These are phyloP conservation scores for Curvularia sp. DNA, from an alignment of 2,329 filamentous ascomycete species.

Conservation along the genomic window DNA sequence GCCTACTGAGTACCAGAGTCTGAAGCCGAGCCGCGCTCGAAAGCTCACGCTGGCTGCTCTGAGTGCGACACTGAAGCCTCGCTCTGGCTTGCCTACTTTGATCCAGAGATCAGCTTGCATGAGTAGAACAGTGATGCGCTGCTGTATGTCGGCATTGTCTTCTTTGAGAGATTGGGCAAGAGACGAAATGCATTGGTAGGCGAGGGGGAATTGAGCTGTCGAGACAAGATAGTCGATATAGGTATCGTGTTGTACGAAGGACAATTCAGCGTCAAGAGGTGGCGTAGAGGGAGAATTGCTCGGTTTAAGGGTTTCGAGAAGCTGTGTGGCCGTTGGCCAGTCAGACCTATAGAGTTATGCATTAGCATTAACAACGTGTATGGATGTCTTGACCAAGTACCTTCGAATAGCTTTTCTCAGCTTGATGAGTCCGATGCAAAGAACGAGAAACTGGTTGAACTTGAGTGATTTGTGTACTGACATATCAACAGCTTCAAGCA, in stretches of 20 bases:
- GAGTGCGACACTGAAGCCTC: constrained; percentile 78
- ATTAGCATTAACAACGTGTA: constrained; percentile 20
- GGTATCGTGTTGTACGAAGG: constrained; percentile 64
- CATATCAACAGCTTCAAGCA: constrained; percentile 66
- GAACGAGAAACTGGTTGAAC: constrained; percentile 74
- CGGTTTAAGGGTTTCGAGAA: constrained; percentile 65
- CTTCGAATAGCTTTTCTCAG: constrained; percentile 67
- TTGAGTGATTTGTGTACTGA: constrained; percentile 75
- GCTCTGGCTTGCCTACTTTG: constrained; percentile 71
- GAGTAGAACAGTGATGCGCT: constrained; percentile 74
- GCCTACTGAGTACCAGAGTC: constrained; percentile 75
- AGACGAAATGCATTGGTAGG: constrained; percentile 62
- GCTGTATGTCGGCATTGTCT: constrained; percentile 67
- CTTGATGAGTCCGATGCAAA: constrained; percentile 71
- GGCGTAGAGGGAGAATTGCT: constrained; percentile 47
- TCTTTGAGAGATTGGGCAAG: constrained; percentile 60
- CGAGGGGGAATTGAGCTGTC: constrained; percentile 59
- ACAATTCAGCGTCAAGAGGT: constrained; percentile 63
- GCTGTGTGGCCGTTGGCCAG: constrained; percentile 61
- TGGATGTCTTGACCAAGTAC: constrained; percentile 33
- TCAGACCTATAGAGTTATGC: constrained; percentile 53
- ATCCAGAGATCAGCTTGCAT: constrained; percentile 75
- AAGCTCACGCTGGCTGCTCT: constrained; percentile 77
- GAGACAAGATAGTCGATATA: constrained; percentile 66
- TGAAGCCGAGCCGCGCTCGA: constrained; percentile 70